Conservation (phyloP, 192 early-diverging fungal species). For the Podila clonocystis region DNA sequence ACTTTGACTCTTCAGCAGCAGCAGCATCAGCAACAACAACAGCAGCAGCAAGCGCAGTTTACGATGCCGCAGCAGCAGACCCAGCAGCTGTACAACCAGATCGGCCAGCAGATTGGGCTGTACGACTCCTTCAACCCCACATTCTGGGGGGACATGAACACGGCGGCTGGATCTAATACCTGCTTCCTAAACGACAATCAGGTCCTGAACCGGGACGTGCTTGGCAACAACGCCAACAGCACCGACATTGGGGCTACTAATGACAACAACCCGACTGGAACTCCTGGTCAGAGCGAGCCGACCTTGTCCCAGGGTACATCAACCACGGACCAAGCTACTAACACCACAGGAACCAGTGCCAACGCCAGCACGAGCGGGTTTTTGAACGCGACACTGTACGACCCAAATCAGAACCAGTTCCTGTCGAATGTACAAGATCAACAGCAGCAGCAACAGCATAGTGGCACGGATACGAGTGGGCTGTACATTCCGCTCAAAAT, state of each 20-base stretch:
- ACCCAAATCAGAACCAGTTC: background rate
- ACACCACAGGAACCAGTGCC: background rate
- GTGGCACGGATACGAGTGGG: slow-evolving; percentile 4
- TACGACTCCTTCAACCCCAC: slow-evolving; percentile 37
- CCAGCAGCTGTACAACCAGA: slow-evolving; percentile 38
- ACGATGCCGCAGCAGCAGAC: slow-evolving; percentile 13
- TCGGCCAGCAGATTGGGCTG: slow-evolving; percentile 38
- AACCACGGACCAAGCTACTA: background rate
- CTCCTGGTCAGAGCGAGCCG: no score
- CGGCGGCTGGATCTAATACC: slow-evolving; percentile 11
- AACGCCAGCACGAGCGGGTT: slow-evolving; percentile 17
- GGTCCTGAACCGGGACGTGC: slow-evolving; percentile 4
- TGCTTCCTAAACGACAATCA: slow-evolving; percentile 24
- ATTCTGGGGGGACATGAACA: slow-evolving; percentile 34
- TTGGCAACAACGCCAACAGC: background rate
- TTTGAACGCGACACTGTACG: slow-evolving; percentile 15
- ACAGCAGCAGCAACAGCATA: slow-evolving; percentile 15
- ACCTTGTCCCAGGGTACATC: background rate
- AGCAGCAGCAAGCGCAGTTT: background rate
- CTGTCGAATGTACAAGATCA: background rate
- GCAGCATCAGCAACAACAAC: slow-evolving; percentile 9
- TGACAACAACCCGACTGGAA: background rate
- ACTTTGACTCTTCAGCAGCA: slow-evolving; percentile 18
- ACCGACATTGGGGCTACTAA: background rate
- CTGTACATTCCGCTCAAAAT: slow-evolving; percentile 35